These are phyloP conservation scores for Cucumis hystrix DNA, from an alignment of 306 rosid species.

Conservation along the genomic window DNA sequence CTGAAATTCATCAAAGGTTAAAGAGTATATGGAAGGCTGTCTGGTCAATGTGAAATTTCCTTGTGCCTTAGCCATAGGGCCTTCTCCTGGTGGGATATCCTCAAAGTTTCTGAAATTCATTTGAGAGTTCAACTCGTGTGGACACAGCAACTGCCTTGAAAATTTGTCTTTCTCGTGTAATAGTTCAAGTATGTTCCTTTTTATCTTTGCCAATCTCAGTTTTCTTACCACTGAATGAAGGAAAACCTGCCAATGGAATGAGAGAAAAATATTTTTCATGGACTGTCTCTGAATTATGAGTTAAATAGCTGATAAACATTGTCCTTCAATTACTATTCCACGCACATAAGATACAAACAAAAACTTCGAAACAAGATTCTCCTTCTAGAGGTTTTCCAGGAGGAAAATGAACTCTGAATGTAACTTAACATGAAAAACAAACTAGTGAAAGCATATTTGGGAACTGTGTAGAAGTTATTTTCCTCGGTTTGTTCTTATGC, in stretches of 20 bases:
- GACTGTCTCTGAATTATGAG: background rate
- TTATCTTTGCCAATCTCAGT: background rate
- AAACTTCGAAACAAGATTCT: background rate
- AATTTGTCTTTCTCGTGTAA: conserved; percentile 11
- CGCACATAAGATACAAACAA: background rate
- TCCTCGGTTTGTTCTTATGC: background rate
- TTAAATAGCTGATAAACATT: background rate
- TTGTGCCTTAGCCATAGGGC: conserved; percentile 22
- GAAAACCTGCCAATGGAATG: background rate
- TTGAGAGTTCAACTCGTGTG: conserved; percentile 32
- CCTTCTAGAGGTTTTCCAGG: background rate
- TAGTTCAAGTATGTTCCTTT: background rate
- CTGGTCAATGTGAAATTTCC: conserved; percentile 32
- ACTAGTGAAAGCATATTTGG: background rate
- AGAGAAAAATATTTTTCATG: background rate
- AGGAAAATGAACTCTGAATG: background rate
- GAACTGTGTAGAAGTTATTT: background rate
- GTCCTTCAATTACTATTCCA: background rate
- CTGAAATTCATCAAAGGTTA: conserved; percentile 89
- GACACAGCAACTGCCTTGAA: conserved; percentile 20
- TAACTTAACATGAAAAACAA: background rate
- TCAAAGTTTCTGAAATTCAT: conserved; percentile 56
- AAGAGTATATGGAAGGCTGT: conserved; percentile 64
- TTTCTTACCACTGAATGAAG: background rate
- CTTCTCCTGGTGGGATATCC: conserved; percentile 32